These are phyloP conservation scores for Quercus dentata DNA, from an alignment of 306 rosid genomes.

Conservation along the genomic window DNA sequence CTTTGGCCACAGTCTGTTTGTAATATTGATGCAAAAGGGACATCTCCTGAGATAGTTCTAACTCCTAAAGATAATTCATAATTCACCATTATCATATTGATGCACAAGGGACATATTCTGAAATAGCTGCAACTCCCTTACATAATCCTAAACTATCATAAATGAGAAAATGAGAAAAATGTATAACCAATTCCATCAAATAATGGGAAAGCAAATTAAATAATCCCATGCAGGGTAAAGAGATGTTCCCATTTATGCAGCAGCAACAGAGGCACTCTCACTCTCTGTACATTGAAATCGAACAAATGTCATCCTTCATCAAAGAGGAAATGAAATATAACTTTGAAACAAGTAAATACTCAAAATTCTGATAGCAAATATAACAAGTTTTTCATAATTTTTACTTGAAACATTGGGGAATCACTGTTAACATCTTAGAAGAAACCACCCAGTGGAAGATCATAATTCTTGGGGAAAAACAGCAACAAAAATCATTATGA, in stretches of 20 bases:
- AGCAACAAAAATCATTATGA: slow-evolving; percentile 34
- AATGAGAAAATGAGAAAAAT: neutral
- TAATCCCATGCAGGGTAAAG: slow-evolving; percentile 2
- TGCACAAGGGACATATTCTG: neutral
- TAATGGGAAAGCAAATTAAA: slow-evolving; percentile 7
- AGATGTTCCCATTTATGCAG: slow-evolving; percentile 31
- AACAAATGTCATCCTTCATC: slow-evolving; percentile 45
- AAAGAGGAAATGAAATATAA: slow-evolving; percentile 14
- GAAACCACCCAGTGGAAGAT: no score
- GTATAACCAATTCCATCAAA: neutral
- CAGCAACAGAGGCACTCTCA: slow-evolving; percentile 49
- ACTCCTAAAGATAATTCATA: neutral
- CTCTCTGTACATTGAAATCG: slow-evolving; percentile 52
- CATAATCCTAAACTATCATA: neutral
- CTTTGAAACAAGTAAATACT: slow-evolving; percentile 4
- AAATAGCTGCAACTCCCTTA: neutral
- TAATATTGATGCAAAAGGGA: neutral
- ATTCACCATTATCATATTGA: neutral
- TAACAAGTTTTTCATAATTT: no score
- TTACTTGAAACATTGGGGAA: no score
- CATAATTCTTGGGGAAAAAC: neutral
- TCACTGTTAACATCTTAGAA: no score
- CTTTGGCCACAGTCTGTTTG: neutral
- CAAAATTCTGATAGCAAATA: neutral
- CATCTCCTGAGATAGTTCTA: neutral